These are phyloP conservation scores for Exophiala lecanii-corni DNA, from an alignment of 2,329 filamentous ascomycete species.

Conservation along the genomic window DNA sequence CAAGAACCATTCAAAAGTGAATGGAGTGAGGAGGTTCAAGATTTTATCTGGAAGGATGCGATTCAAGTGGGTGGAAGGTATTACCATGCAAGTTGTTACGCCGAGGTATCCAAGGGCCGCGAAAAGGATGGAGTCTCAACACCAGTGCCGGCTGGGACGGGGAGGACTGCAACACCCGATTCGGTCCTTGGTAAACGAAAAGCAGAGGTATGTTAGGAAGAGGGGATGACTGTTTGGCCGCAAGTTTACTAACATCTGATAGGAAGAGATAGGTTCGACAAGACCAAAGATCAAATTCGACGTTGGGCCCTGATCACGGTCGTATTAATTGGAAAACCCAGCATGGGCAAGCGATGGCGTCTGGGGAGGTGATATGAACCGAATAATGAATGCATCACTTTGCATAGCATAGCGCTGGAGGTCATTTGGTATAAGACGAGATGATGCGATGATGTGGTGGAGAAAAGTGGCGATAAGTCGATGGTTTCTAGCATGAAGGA, in stretches of 20 bases:
- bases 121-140: slow-evolving; percentile 33
- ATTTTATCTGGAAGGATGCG: slow-evolving; percentile 96
- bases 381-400: too few relatives aligned
- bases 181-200: slow-evolving; percentile 69
- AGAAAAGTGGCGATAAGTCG: too few relatives aligned
- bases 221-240: background rate
- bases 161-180: slow-evolving; percentile 53
- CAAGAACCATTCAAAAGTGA: slow-evolving; percentile 91
- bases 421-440: too few relatives aligned
- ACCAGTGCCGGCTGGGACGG: slow-evolving; percentile 27
- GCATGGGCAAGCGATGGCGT: too few relatives aligned
- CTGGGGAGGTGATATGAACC: too few relatives aligned
- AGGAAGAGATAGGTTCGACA: slow-evolving; percentile 16
- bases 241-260: slow-evolving; percentile 1
- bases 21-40: slow-evolving; percentile 88
- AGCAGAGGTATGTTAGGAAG: slow-evolving; percentile 53
- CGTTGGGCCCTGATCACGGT: background rate
- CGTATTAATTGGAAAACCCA: too few relatives aligned
- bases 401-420: too few relatives aligned
- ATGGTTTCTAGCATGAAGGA: too few relatives aligned
- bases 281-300: slow-evolving; percentile 31
- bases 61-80: slow-evolving; percentile 71
- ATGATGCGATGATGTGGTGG: too few relatives aligned
- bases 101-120: slow-evolving; percentile 69
- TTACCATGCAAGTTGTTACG: slow-evolving; percentile 86